A percentile compares a stretch with the other conserved stretches of the same genome.
Conservation (phyloP, 768 basidiomycete species). For the Boletus vermiculosoides region DNA sequence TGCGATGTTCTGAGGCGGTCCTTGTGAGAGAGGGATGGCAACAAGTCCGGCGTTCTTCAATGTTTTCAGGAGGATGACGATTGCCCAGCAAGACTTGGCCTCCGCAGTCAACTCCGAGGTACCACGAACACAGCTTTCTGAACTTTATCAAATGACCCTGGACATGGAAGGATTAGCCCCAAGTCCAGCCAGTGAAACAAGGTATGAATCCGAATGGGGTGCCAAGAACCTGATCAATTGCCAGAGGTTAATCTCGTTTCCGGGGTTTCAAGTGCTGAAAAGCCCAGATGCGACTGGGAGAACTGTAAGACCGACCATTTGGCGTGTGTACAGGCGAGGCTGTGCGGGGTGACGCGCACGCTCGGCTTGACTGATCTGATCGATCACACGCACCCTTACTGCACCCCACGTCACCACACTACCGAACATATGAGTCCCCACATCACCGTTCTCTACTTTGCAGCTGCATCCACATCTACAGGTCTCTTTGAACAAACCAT, state of each 20-base stretch:
- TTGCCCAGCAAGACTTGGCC: background rate
- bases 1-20: background rate
- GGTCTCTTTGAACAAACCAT: constrained; percentile 55
- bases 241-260: background rate
- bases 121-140: background rate
- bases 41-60: background rate
- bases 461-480: constrained; percentile 69
- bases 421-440: constrained; percentile 1
- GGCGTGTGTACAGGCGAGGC: background rate
- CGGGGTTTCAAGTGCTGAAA: background rate
- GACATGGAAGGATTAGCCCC: background rate
- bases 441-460: constrained; percentile 54
- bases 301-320: background rate
- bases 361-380: background rate
- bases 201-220: background rate
- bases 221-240: background rate
- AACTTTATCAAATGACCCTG: background rate
- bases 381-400: background rate
- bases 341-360: background rate
- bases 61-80: background rate
- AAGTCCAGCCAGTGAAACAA: background rate
- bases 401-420: background rate
- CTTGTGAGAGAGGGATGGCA: background rate
- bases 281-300: no score
- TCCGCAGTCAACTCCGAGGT: constrained; percentile 3